phyloP scores from a whole-genome alignment of 495 filamentous ascomycete species.

The Xylaria cubensis region DNA sequence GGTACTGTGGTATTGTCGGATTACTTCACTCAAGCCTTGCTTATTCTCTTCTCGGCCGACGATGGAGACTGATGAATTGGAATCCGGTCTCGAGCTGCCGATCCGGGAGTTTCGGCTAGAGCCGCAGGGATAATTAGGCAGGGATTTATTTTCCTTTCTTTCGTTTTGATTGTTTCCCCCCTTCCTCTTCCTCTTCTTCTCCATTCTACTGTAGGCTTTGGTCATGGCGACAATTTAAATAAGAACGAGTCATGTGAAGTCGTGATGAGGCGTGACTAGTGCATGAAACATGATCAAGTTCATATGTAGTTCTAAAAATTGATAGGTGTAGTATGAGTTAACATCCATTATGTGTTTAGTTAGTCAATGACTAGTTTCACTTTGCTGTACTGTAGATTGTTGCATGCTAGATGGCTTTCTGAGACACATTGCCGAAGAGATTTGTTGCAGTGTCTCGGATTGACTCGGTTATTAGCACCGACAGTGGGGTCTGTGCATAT shows the following conservation, averaged over 20 bases:
- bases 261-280: slow-evolving; percentile 6
- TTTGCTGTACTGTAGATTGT: not conserved
- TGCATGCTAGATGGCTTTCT: slow-evolving; percentile 6
- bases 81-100: not conserved
- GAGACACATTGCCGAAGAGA: slow-evolving; percentile 9
- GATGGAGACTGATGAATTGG: slow-evolving; percentile 2
- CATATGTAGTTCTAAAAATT: not conserved
- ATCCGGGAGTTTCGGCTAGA: slow-evolving; percentile 22
- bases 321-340: not conserved
- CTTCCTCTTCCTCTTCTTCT: not conserved
- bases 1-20: not conserved
- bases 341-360: not conserved
- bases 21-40: slow-evolving; percentile 5
- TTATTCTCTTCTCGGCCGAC: slow-evolving; percentile 1
- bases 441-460: not conserved
- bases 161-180: not conserved
- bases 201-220: not conserved
- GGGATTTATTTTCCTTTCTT: not conserved
- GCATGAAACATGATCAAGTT: not conserved
- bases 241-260: not conserved
- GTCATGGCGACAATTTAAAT: not conserved
- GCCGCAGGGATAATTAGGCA: not conserved
- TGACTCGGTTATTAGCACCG: slow-evolving; percentile 2
- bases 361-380: not conserved
- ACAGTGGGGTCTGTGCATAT: not conserved